Evolutionary conservation across 1,284 basidiomycete genomes (phyloP).

Genomic region (Ceratobasidium sp.): DNA sequence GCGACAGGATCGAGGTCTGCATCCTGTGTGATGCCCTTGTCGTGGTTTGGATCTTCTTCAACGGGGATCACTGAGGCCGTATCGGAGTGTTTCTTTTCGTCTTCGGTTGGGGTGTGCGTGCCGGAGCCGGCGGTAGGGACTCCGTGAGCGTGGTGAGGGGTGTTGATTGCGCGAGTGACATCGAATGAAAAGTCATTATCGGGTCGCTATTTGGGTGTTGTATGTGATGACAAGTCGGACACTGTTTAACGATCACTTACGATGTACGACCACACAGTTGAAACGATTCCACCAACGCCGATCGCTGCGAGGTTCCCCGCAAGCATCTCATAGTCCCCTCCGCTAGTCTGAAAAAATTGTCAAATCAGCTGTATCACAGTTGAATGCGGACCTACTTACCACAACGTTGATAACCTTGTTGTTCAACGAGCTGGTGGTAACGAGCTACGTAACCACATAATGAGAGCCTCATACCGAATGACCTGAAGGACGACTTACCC

Average conservation of each 20-base stretch:
- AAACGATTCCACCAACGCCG: constrained; percentile 82
- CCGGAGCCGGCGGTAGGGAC: constrained; percentile 10
- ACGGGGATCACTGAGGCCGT: constrained; percentile 51
- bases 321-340: constrained; percentile 84
- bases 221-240: neutral
- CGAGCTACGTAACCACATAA: constrained; percentile 63
- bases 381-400: constrained; percentile 53
- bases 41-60: constrained; percentile 52
- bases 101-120: constrained; percentile 39
- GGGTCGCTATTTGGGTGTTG: constrained; percentile 67
- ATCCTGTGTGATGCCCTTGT: constrained; percentile 60
- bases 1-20: constrained; percentile 72
- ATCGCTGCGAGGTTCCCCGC: constrained; percentile 91
- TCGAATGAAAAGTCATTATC: constrained; percentile 78
- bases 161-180: constrained; percentile 80
- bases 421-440: constrained; percentile 80
- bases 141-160: constrained; percentile 52
- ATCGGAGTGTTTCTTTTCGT: constrained; percentile 61
- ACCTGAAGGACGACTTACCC: constrained; percentile 56
- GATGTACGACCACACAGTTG: constrained; percentile 71
- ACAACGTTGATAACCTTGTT: constrained; percentile 77
- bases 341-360: constrained; percentile 56
- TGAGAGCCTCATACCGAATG: neutral
- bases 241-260: constrained; percentile 58
- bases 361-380: neutral